Evolutionary conservation across 1,284 basidiomycete species (phyloP), one percentile per base, ranked within the genome.

Genomic region (Mycosarcoma mackinlayi): DNA sequence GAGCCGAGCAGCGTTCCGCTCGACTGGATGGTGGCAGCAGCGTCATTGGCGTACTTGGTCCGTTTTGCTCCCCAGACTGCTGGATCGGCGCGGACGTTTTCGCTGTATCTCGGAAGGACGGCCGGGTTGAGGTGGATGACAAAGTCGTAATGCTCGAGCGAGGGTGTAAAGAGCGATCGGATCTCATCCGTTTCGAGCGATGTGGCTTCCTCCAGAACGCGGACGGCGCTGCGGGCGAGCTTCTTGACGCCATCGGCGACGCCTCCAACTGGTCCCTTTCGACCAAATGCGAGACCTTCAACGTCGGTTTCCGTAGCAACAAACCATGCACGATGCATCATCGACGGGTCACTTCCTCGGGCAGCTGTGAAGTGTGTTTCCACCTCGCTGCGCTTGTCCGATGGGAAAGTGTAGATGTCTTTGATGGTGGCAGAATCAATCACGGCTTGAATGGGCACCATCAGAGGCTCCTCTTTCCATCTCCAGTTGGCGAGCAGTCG

Each of bases 141-240:
- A 73, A 96, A 88, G 76, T 97, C 91, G 81, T 96, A 98, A 78
- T 94, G 90, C 9, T 88, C 85, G 0, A 88, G 87, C 0, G 94
- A 91, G 2, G 96, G 93, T 9, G 87, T 85, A 84, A 98, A 96
- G 45, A 98, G 86, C 18, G 87, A 85, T 90, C 94, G 73, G 16
- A 69, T 39, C 3, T 61, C 34, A 1, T 54, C 52, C 2, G 30
- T 27, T 14, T 35, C n/a, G 28, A 59, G 44, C 14, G 24, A 64
- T 64, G 67, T 56, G 82, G 84, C 59, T 66, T 58, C 42, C 35
- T 72, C 68, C 2, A 79, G 53, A 8, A 75, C 48, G 10, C 14
- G 16, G 18, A 71, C 54, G 2, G 73, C 77, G 57, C 42, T 77
- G 48, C 27, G 65, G 44, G 51, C 78, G 58, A 69, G 59, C 60